Evolutionary conservation across 805 yeast species (phyloP).

Genomic region (Cyberlindnera saturnus): DNA sequence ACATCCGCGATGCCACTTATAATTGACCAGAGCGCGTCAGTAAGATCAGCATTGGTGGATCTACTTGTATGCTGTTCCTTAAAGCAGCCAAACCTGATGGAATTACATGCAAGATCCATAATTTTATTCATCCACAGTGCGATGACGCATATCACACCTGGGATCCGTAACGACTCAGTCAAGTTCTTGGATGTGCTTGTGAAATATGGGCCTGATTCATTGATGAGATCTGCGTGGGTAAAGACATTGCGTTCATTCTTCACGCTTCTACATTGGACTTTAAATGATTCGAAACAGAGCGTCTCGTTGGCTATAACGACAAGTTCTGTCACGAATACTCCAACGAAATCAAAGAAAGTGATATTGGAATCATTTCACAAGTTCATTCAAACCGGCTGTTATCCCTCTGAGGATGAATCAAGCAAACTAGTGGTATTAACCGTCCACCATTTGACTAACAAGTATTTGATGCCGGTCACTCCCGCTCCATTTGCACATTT

Average conservation of each 20-base stretch:
- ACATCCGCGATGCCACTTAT: slow-evolving; percentile 50
- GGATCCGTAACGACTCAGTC: slow-evolving; percentile 70
- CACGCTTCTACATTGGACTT: slow-evolving; percentile 71
- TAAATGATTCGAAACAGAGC: slow-evolving; percentile 27
- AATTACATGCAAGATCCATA: slow-evolving; percentile 52
- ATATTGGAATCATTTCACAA: slow-evolving; percentile 33
- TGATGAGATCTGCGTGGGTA: slow-evolving; percentile 59
- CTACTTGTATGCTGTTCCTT: slow-evolving; percentile 43
- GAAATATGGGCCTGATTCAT: slow-evolving; percentile 44
- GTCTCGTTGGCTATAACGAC: slow-evolving; percentile 29
- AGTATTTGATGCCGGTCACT: slow-evolving; percentile 47
- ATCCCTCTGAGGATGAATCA: slow-evolving; percentile 14
- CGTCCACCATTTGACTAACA: slow-evolving; percentile 41
- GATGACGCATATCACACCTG: slow-evolving; percentile 85
- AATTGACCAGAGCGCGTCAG: slow-evolving; percentile 56
- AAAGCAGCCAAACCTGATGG: slow-evolving; percentile 48
- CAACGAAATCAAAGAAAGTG: slow-evolving; percentile 19
- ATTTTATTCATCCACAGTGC: slow-evolving; percentile 81
- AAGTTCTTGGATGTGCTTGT: slow-evolving; percentile 57
- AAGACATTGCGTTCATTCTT: slow-evolving; percentile 64
- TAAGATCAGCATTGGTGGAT: slow-evolving; percentile 50
- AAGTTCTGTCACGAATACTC: slow-evolving; percentile 19
- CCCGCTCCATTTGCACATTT: slow-evolving; percentile 63
- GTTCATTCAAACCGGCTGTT: slow-evolving; percentile 39
- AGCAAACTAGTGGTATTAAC: slow-evolving; percentile 14